Base-by-base conservation (phyloP, 768 basidiomycete genomes). In the Pleurotus giganteus region DNA sequence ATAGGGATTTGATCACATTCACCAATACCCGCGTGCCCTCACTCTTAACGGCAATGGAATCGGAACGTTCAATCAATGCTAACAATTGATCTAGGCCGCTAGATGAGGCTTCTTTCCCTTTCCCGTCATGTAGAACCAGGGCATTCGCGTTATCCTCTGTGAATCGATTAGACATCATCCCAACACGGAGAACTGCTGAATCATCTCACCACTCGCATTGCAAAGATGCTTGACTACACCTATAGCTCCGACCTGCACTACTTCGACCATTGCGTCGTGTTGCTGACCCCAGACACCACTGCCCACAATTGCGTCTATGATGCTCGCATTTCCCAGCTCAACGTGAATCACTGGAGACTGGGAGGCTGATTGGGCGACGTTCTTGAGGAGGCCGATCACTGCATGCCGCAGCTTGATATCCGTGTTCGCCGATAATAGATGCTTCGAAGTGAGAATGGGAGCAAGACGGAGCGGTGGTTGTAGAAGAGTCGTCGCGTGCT, bases 321-420 rank as follows among this genome's bases (percentile, higher is more conserved):
- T 74, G 19, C 79, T 79, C 11, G 83, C 83, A 26, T 83, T 70
- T 17, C 79, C 79, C 9, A 98, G 72, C 5, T 80, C 66, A 5
- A 71, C 69, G 27, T 86, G 83, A 57, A 92, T 89, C 2, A 69
- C 61, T 26, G 76, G 66, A 31, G 86, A 80, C 41, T 81, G 79
- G n/a, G 77, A 69, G 19, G 81, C 76, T 32, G 85, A 76, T 65
- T 88, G 88, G 2, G 92, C 84, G 2, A 99, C 75, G 65, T 98
- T 90, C 66, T 93, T 91, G 37, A 98, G 76, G 32, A 98, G 73
- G 24, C 92, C 92, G 23, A 96, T 75, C 54, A 91, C 82, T 13
- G 91, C 93, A 63, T 98, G 94, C 67, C 95, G 92, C 57, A 95
- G 75, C 67, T 94, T 91, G 65, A 91, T 76, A 64, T 92, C 88